Evolutionary conservation across 129 eudicot genomes (phyloP), one percentile per base, ranked within the genome.

Genomic region (Artemisia annua): DNA sequence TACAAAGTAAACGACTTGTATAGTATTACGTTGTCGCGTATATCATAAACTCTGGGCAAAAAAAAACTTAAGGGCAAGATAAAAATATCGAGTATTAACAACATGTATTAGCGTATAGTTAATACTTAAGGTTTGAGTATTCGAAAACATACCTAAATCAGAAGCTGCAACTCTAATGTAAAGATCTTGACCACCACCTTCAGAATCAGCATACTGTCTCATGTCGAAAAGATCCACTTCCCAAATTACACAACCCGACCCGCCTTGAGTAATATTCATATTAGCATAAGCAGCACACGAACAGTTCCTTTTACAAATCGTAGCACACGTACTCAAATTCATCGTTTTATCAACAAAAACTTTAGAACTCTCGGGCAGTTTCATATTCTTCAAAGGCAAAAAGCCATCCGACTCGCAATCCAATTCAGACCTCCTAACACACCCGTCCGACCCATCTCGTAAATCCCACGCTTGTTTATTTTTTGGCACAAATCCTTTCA

Each of bases 161-260:
- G 91, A 72, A 16, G 85, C 86, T 1, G 98, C 77, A 19, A 80
- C 82, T 67, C 96, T 66, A 44, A 85, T 63, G 66, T 83, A 85
- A 22, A 92, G 84, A 75, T 85, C 85, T 63, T 92, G 96, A 10
- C 98, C 98, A 62, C 78, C 62, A 48, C 96, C 96, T 71, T 87
- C 96, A 12, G 83, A 72, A 11, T 46, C 84, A 11, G 87, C 87
- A 63, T 81, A 92, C 63, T 70, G 84, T 72, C 96, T 65, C 96
- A 92, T 81, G 69, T 92, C 98, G 17, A 80, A 10, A 51, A 89
- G 85, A 69, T 87, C 91, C 71, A 22, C 74, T 0, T 51, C 60
- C 98, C 98, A 92, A 51, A 80, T 81, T 22, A 80, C 91, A 54
- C 98, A 92, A 12, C 98, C 98, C 65, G 80, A 67, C 43, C 96